Base-by-base conservation (phyloP, 805 yeast species). In the Aciculoconidium aculeatum region DNA sequence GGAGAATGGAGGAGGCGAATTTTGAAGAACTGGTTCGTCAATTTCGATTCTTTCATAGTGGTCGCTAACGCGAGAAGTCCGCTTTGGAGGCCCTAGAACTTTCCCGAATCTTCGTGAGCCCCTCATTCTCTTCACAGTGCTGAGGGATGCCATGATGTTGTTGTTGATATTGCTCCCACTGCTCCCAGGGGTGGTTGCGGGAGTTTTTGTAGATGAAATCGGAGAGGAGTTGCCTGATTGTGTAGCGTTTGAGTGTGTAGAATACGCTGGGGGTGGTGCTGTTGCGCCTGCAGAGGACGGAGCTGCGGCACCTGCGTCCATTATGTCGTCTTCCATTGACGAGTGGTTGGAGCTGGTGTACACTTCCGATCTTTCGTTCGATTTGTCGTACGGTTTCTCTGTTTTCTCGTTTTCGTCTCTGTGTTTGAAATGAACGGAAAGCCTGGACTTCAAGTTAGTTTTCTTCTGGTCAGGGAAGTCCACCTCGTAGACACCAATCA, bases 11-110 rank as follows among this genome's bases (percentile, higher is more conserved):
- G 34, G 32, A 5, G 41, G 34, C 17, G 17, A 12, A 10, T 16
- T 7, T 15, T 17, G 19, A 11, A 21, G 11, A 21, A 21, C 7
- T 24, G 15, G 21, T 4, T 31, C 30, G 6, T 25, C 32, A 12
- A 17, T 23, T 14, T 32, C 33, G 5, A 24, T 30, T 10, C 19
- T 25, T 19, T 24, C 32, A 17, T 28, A 28, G 4, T 34, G 27
- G 37, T 28, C 32, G 37, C 51, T 26, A 27, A 36, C 13, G 47
- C 59, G 23, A 3, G 63, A 49, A 2, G 69, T 58, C 27, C 78
- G 47, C 39, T 68, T 61, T 1, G 77, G 77, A 7, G 75, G 76
- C 2, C 78, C 78, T 21, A 72, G 37, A 3, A 46, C 30, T 32
- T 47, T 53, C 5, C 61, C 59, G 29, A 62, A 58, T 18, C 70